Evolutionary conservation across 1,284 basidiomycete species (phyloP).

Genomic region (Papiliotrema nemorosa): DNA sequence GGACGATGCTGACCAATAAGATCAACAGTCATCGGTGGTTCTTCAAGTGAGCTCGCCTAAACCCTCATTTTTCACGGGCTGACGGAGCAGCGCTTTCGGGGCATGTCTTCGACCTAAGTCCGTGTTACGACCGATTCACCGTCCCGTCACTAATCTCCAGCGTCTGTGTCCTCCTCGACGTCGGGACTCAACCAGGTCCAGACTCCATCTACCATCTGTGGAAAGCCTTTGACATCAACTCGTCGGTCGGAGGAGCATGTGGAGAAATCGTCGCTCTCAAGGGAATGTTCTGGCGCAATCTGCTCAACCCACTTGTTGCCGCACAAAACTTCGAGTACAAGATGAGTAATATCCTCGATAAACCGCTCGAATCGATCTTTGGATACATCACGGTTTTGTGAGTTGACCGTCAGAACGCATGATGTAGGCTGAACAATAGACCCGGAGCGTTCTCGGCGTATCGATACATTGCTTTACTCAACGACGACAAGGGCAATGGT

Average conservation of each 20-base stretch:
- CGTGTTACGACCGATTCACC: not conserved
- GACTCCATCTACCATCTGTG: slow-evolving; percentile 91
- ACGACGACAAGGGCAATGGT: slow-evolving; percentile 75
- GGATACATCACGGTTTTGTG: slow-evolving; percentile 84
- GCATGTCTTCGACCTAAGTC: slow-evolving; percentile 41
- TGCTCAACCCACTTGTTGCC: slow-evolving; percentile 72
- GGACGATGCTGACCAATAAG: slow-evolving; percentile 34
- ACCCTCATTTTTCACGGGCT: not conserved
- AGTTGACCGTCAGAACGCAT: slow-evolving; percentile 6
- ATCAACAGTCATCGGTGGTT: slow-evolving; percentile 94
- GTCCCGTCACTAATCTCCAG: slow-evolving; percentile 60
- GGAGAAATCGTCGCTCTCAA: slow-evolving; percentile 95
- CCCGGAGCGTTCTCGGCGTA: slow-evolving; percentile 93
- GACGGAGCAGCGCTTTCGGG: slow-evolving; percentile 38
- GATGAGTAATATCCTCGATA: slow-evolving; percentile 90
- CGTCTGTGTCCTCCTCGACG: slow-evolving; percentile 90
- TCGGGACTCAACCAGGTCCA: slow-evolving; percentile 86
- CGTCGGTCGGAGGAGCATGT: slow-evolving; percentile 91
- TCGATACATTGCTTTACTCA: slow-evolving; percentile 84
- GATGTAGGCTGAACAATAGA: slow-evolving; percentile 13
- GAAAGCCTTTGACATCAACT: slow-evolving; percentile 96
- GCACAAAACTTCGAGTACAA: slow-evolving; percentile 71
- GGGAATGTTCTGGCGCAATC: slow-evolving; percentile 70
- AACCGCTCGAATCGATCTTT: slow-evolving; percentile 73
- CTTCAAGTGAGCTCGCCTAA: slow-evolving; percentile 60